These are phyloP conservation scores for Colletotrichum caudatum DNA, from an alignment of 2,329 filamentous ascomycete genomes.

Conservation along the genomic window DNA sequence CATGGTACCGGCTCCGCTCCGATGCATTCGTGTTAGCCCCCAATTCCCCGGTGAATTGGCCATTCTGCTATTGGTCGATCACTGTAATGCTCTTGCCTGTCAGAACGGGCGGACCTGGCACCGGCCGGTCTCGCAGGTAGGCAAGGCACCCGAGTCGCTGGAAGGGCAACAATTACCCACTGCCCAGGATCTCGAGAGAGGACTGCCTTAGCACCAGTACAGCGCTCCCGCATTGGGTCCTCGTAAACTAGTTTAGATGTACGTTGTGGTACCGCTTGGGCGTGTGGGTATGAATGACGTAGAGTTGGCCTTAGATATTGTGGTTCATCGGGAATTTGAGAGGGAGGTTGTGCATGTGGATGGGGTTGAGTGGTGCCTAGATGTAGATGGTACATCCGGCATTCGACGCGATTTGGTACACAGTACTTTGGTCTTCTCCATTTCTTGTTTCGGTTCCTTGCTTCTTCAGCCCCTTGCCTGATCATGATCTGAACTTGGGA, in stretches of 20 bases:
- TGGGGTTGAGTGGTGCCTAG: conserved; percentile 1
- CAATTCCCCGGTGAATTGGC: background rate
- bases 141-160: background rate
- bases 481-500: conserved; percentile 2
- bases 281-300: conserved; percentile 27
- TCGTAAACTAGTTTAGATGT: background rate
- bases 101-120: background rate
- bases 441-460: background rate
- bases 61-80: background rate
- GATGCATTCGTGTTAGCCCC: background rate
- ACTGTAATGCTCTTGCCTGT: background rate
- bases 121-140: background rate
- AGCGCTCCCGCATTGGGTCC: background rate
- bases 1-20: conserved; percentile 16
- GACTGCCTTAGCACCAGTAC: background rate
- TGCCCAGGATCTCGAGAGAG: background rate
- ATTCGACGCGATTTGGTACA: conserved; percentile 12
- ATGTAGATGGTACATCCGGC: conserved; percentile 33
- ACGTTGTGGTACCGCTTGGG: background rate
- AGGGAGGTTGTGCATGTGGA: background rate
- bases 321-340: conserved; percentile 25
- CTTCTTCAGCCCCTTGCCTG: background rate
- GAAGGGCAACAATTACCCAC: background rate
- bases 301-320: conserved; percentile 16
- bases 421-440: conserved; percentile 10